Evolutionary conservation across 371 early-diverging fungal genomes (phyloP), one percentile per base, ranked within the genome.

Genomic region (Mucor mucedo): DNA sequence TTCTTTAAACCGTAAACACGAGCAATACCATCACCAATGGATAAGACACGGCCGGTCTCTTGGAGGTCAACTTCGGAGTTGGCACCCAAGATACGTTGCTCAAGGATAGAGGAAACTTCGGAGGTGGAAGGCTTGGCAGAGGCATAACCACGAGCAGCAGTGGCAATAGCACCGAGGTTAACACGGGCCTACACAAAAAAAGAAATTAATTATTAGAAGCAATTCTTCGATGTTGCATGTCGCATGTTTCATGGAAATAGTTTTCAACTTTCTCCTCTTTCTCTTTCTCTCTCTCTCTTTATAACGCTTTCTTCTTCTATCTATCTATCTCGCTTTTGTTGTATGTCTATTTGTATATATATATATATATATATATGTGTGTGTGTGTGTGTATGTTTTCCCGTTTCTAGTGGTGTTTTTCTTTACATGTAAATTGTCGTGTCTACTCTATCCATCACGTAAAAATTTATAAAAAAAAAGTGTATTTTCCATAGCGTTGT

Each of bases 21-120:
- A 70, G 97, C 98, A 84, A 97, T 96, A 95, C 98, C 98, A 83
- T 97, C 98, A 90, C 98, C 97, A 74, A 97, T 94, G 75, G 96
- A 95, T 77, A 97, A 85, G 66, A 97, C 98, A 77, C 97, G 93
- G 66, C 98, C 98, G 60, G 96, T 97, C 85, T 97, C 96, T 79
- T 94, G 91, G 70, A 97, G 87, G 73, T 97, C 96, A 72, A 89
- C 85, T 70, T 84, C 81, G 70, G 83, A 76, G 82, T 83, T 77
- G 66, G 91, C 84, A 66, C 95, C 95, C 63, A 91, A 87, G 80
- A 97, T 97, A 70, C 96, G 89, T 78, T 95, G 91, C 86, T 97
- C 94, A 49, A 94, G 87, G 77, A 95, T 93, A 62, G 90, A 90
- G 63, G 95, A 89, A 38, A 95, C 93, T 81, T 95, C 95, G 33